phyloP scores from a whole-genome alignment of 805 yeast species.

The Alloascoidea hylecoeti region DNA sequence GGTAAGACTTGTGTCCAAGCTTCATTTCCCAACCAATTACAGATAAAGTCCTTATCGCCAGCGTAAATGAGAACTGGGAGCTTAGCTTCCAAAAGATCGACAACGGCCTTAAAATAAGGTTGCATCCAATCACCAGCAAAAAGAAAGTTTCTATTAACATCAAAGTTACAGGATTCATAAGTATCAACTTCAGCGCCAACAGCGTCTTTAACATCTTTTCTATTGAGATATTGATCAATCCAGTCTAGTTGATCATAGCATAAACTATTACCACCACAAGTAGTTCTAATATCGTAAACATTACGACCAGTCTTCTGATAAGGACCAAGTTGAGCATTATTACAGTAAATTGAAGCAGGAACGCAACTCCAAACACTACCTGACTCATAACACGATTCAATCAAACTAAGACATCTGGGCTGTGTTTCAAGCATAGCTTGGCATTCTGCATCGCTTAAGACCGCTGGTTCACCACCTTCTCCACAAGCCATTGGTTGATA shows the following conservation, averaged over 20 bases:
- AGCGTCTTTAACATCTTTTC: constrained; percentile 55
- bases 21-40: constrained; percentile 80
- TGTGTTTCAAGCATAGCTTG: constrained; percentile 44
- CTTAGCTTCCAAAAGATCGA: constrained; percentile 45
- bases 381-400: constrained; percentile 57
- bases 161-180: constrained; percentile 65
- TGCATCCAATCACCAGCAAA: constrained; percentile 79
- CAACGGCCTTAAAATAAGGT: constrained; percentile 63
- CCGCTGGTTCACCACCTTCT: constrained; percentile 71
- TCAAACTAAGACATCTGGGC: constrained; percentile 62
- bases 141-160: constrained; percentile 62
- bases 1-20: constrained; percentile 64
- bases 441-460: constrained; percentile 67
- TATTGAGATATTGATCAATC: constrained; percentile 65
- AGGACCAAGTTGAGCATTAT: constrained; percentile 64
- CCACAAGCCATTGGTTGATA: constrained; percentile 95
- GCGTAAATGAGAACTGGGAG: constrained; percentile 72
- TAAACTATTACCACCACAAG: constrained; percentile 25
- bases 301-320: constrained; percentile 71
- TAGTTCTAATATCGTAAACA: constrained; percentile 77
- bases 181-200: constrained; percentile 77
- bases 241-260: constrained; percentile 67
- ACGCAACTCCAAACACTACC: constrained; percentile 70
- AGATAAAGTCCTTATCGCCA: constrained; percentile 80
- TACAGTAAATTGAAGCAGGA: constrained; percentile 84